Percentiles rank a stretch among this genome's conserved stretches.
Conservation (phyloP, 1,284 basidiomycete genomes). For the Ceratobasidium sp. region DNA sequence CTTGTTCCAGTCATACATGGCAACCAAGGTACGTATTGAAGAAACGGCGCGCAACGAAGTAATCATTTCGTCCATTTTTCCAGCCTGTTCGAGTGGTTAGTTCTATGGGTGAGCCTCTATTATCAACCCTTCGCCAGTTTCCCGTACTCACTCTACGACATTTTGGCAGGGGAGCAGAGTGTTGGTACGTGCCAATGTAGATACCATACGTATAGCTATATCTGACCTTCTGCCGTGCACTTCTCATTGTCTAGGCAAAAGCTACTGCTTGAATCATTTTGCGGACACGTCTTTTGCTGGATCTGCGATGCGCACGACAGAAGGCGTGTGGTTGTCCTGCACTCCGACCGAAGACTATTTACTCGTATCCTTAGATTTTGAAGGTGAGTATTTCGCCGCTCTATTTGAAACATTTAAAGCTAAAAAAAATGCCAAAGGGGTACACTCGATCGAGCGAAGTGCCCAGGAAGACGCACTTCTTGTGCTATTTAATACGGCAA, state of each 20-base stretch:
- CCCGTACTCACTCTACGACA: neutral
- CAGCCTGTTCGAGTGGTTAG: conserved; percentile 72
- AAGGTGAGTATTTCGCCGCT: conserved; percentile 58
- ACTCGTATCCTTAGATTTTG: conserved; percentile 73
- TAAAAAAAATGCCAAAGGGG: conserved; percentile 58
- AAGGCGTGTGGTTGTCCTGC: conserved; percentile 71
- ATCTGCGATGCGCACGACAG: conserved; percentile 74
- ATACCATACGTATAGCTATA: too few relatives aligned
- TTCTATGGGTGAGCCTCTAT: conserved; percentile 65
- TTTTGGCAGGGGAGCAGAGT: conserved; percentile 66
- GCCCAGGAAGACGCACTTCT: conserved; percentile 73
- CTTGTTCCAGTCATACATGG: conserved; percentile 72
- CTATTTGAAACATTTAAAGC: neutral
- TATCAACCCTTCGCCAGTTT: too few relatives aligned
- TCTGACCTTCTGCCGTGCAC: conserved; percentile 62
- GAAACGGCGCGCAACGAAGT: too few relatives aligned
- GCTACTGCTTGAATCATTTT: conserved; percentile 71
- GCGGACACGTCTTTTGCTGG: conserved; percentile 75
- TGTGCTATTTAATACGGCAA: conserved; percentile 72
- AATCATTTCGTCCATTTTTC: too few relatives aligned
- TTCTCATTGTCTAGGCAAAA: conserved; percentile 58
- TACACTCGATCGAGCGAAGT: conserved; percentile 72
- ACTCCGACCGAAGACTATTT: conserved; percentile 69
- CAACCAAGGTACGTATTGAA: conserved; percentile 61
- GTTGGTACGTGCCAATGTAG: conserved; percentile 64